Percentiles rank a stretch among this genome's conserved stretches.
Evolutionary conservation across 441 rosid species (phyloP).

Genomic region (Pelargonium fulgidum): DNA sequence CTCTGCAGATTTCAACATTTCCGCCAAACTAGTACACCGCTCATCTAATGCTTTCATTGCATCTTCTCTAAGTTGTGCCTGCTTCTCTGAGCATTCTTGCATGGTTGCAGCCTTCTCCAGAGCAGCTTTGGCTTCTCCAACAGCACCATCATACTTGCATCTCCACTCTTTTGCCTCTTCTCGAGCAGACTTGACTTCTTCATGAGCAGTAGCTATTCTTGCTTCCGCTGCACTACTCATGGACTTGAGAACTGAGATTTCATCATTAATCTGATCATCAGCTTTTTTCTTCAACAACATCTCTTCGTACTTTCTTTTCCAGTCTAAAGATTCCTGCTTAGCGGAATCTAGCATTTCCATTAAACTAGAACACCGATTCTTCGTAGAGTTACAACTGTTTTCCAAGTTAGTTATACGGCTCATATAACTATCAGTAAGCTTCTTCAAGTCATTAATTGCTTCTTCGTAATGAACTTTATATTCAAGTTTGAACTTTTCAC

Average conservation of each 20-base stretch:
- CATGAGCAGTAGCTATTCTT: conserved; percentile 87
- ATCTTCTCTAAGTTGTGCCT: conserved; percentile 84
- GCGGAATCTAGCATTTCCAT: conserved; percentile 61
- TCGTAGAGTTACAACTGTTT: conserved; percentile 60
- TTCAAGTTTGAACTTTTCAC: conserved; percentile 71
- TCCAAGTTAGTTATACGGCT: conserved; percentile 69
- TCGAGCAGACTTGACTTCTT: conserved; percentile 73
- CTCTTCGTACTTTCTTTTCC: conserved; percentile 38
- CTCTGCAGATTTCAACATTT: too few species aligned
- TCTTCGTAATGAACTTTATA: conserved; percentile 85
- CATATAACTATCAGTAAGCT: conserved; percentile 71
- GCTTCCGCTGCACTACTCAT: conserved; percentile 89
- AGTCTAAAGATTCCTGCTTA: conserved; percentile 60
- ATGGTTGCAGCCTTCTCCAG: conserved; percentile 82
- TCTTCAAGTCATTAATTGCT: conserved; percentile 82
- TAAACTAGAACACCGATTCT: conserved; percentile 73
- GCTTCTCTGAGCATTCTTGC: conserved; percentile 74
- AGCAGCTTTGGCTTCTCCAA: conserved; percentile 83
- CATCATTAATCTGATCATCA: conserved; percentile 59
- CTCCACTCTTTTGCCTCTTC: conserved; percentile 93
- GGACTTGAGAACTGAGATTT: conserved; percentile 65
- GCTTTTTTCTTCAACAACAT: conserved; percentile 51
- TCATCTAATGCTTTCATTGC: conserved; percentile 41
- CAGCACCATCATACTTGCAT: conserved; percentile 77
- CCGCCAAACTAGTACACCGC: too few species aligned